Evolutionary conservation across 768 basidiomycete genomes (phyloP).

Genomic region (Tricholoma sp.): DNA sequence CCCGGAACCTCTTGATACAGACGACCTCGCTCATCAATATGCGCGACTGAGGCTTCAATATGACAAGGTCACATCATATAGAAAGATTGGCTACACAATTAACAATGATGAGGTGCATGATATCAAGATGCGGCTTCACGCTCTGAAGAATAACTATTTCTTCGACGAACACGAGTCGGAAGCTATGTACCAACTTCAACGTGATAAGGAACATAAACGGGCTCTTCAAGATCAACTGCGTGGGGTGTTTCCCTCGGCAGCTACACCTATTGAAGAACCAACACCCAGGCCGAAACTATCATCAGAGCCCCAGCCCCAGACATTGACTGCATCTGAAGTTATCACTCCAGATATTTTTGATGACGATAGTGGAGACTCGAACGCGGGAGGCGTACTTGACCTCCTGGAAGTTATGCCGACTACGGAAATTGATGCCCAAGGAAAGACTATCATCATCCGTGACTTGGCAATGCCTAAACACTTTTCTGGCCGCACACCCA

Average conservation of each 20-base stretch:
- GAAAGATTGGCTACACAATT: constrained; percentile 15
- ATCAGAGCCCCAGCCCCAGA: constrained; percentile 14
- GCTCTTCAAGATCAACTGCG: constrained; percentile 40
- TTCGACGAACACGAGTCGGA: constrained; percentile 69
- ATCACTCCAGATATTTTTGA: constrained; percentile 43
- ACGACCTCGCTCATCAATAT: constrained; percentile 60
- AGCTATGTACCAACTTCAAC: constrained; percentile 47
- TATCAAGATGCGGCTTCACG: constrained; percentile 41
- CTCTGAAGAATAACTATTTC: constrained; percentile 55
- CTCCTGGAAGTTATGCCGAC: constrained; percentile 63
- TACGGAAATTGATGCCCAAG: constrained; percentile 51
- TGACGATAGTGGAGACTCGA: constrained; percentile 41
- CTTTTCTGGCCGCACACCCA: constrained; percentile 80
- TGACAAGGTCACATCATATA: constrained; percentile 35
- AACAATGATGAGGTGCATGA: constrained; percentile 26
- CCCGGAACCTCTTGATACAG: constrained; percentile 31
- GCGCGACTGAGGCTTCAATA: constrained; percentile 58
- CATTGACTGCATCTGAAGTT: constrained; percentile 1
- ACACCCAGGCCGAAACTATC: constrained; percentile 10
- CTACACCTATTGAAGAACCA: neutral
- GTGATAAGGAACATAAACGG: constrained; percentile 40
- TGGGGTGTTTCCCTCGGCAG: constrained; percentile 10
- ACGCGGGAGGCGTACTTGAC: constrained; percentile 62
- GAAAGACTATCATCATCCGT: constrained; percentile 47
- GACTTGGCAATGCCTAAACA: constrained; percentile 83